Conservation (phyloP, 805 yeast genomes). For the Barnettozyma pratensis region DNA sequence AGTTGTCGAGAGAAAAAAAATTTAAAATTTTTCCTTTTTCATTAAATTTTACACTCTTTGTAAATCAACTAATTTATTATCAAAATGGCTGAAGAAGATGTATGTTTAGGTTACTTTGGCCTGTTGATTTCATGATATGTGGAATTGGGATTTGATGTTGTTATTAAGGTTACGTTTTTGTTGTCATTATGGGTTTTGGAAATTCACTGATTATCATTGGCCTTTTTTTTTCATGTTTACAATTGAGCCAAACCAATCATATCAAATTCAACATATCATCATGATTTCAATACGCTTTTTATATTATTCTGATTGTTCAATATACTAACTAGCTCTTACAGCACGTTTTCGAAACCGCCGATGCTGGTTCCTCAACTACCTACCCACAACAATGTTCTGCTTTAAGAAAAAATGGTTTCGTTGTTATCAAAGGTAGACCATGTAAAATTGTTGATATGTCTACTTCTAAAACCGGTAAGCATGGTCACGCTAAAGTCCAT, state of each 20-base stretch:
- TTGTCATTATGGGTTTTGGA: neutral
- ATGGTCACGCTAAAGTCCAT: constrained; percentile 99
- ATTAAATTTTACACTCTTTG: constrained; percentile 4
- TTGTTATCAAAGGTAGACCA: constrained; percentile 97
- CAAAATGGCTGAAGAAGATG: constrained; percentile 29
- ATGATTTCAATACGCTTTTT: neutral
- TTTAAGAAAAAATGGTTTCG: constrained; percentile 99
- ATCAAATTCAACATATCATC: neutral
- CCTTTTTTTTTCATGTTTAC: neutral
- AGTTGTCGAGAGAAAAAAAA: constrained; percentile 4
- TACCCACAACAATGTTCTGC: constrained; percentile 99
- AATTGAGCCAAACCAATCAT: too few relatives aligned
- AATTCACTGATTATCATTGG: neutral
- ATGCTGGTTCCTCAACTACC: constrained; percentile 98
- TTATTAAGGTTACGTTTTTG: neutral
- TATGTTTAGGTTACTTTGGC: constrained; percentile 9
- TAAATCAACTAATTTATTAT: constrained; percentile 2
- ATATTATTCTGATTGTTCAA: too few relatives aligned
- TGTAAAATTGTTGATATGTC: constrained; percentile 99
- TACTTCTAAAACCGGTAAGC: constrained; percentile 99
- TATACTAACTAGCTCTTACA: constrained; percentile 21
- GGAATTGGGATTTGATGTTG: too few relatives aligned
- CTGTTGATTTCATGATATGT: too few relatives aligned
- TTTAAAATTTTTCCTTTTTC: constrained; percentile 1
- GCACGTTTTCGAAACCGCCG: constrained; percentile 97